phyloP scores from a whole-genome alignment of 768 basidiomycete species.

The Kwoniella mangroviensis region DNA sequence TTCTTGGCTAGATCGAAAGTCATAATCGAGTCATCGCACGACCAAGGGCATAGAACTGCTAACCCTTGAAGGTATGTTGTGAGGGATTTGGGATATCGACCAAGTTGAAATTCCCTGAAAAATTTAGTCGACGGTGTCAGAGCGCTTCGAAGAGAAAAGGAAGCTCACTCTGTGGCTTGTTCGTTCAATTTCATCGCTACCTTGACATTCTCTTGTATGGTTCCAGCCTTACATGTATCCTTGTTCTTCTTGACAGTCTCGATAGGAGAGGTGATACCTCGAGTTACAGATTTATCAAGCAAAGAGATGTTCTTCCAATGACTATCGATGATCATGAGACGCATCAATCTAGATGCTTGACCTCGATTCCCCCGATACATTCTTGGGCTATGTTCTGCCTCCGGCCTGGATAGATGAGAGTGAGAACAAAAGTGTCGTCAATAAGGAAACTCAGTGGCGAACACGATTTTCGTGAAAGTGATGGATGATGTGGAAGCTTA shows the following conservation, averaged over 20 bases:
- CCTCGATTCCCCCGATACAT: background rate
- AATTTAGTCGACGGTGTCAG: background rate
- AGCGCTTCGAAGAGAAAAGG: too few species aligned
- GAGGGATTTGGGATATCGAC: background rate
- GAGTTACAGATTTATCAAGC: background rate
- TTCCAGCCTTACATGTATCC: background rate
- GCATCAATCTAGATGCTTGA: slow-evolving; percentile 3
- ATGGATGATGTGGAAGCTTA: too few species aligned
- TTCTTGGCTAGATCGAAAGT: too few species aligned
- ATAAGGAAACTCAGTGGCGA: too few species aligned
- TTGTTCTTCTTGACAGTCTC: background rate
- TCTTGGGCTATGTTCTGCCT: background rate
- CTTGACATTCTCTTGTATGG: background rate
- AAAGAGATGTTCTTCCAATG: background rate
- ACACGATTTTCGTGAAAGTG: too few species aligned
- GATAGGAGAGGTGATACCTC: background rate
- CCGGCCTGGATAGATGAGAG: background rate
- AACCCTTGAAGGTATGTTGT: too few species aligned
- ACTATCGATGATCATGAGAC: background rate
- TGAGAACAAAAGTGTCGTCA: too few species aligned
- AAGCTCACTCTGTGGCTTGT: background rate
- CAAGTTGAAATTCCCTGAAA: background rate
- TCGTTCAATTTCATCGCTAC: background rate
- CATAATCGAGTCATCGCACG: too few species aligned
- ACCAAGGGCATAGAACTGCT: too few species aligned